phyloP scores from a whole-genome alignment of 225 moss, liverwort and hornwort species.

The Straminergon stramineum region DNA sequence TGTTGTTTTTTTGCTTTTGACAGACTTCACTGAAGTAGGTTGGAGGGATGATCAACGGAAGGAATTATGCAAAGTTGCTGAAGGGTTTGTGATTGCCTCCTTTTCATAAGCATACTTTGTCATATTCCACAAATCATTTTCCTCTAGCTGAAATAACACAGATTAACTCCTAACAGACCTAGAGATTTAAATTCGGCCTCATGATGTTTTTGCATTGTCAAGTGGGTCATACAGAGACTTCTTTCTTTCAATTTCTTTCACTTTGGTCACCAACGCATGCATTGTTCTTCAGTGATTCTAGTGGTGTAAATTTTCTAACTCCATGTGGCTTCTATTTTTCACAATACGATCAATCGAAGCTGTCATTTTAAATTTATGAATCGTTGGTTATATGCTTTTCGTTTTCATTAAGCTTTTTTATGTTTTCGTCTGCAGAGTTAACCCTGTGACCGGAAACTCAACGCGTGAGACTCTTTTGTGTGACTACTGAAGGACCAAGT shows the following conservation, averaged over 20 bases:
- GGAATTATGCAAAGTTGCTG: conserved; percentile 65
- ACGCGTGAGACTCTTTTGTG: conserved; percentile 90
- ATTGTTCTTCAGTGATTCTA: not conserved
- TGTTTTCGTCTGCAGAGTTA: conserved; percentile 39
- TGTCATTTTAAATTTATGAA: not conserved
- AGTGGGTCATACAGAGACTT: not conserved
- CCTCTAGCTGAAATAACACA: not conserved
- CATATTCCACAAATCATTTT: not conserved
- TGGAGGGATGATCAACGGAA: conserved; percentile 87
- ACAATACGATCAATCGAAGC: too few relatives aligned
- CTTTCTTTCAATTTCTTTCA: not conserved
- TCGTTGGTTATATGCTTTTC: not conserved
- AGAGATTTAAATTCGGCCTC: not conserved
- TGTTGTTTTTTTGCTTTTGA: not conserved
- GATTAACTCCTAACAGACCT: not conserved
- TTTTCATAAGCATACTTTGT: not conserved
- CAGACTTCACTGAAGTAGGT: conserved; percentile 96
- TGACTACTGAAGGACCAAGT: conserved; percentile 28
- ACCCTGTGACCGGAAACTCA: conserved; percentile 81
- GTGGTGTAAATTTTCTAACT: not conserved
- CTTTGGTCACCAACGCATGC: not conserved
- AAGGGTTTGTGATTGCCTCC: conserved; percentile 47
- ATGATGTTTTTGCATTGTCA: not conserved
- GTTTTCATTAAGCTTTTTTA: not conserved
- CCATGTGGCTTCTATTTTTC: not conserved